A percentile compares a stretch with the other conserved stretches of the same genome.
phyloP scores from a whole-genome alignment of 2,329 filamentous ascomycete genomes.

The Fusarium torulosum region DNA sequence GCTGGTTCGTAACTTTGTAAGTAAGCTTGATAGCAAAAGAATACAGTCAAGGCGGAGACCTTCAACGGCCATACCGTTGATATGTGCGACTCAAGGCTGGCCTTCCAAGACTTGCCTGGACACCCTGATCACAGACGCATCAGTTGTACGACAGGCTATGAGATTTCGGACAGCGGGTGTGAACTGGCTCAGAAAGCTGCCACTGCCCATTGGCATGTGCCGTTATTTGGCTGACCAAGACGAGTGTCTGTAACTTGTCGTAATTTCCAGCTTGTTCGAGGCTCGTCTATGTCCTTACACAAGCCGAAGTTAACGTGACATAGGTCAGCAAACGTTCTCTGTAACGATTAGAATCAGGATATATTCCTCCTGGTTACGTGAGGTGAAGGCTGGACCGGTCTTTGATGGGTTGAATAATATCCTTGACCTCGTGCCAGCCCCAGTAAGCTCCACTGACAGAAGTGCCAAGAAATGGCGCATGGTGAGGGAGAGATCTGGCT shows the following conservation, averaged over 20 bases:
- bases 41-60: neutral
- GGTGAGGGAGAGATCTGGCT: constrained; percentile 39
- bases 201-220: constrained; percentile 32
- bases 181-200: constrained; percentile 23
- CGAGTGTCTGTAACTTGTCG: constrained; percentile 1
- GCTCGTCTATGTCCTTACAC: neutral
- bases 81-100: constrained; percentile 2
- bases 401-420: constrained; percentile 22
- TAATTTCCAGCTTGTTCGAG: constrained; percentile 1
- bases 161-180: constrained; percentile 7
- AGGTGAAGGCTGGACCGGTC: constrained; percentile 1
- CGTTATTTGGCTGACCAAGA: constrained; percentile 31
- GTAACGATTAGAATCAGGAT: neutral
- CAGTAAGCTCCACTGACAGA: constrained; percentile 29
- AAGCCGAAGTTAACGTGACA: constrained; percentile 1
- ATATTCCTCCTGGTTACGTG: constrained; percentile 4
- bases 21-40: neutral
- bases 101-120: neutral
- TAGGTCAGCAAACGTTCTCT: constrained; percentile 2
- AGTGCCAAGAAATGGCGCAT: constrained; percentile 46
- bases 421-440: constrained; percentile 32
- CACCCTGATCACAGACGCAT: neutral
- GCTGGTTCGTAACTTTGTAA: neutral
- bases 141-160: constrained; percentile 1
- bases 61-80: neutral